Percentiles rank a stretch among this genome's conserved stretches.
phyloP scores from a whole-genome alignment of 2,329 filamentous ascomycete genomes.

The Calonectria pseudoreteaudii region DNA sequence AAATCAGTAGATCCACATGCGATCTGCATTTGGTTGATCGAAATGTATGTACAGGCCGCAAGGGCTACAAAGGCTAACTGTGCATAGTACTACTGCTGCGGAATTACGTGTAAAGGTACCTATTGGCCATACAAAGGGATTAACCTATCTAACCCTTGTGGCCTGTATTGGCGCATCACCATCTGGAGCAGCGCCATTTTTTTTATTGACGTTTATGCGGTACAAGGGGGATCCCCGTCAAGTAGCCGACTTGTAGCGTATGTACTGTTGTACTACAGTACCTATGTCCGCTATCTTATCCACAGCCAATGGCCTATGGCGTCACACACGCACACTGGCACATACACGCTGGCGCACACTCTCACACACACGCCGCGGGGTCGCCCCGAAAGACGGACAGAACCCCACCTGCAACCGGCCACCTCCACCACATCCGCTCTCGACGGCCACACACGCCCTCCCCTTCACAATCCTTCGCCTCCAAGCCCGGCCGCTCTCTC shows the following conservation, averaged over 20 bases:
- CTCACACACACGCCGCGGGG: not conserved
- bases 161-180: not conserved
- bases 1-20: not conserved
- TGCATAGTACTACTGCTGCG: no score
- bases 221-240: not conserved
- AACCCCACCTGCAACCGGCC: not conserved
- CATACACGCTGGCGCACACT: no score
- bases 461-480: not conserved
- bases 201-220: not conserved
- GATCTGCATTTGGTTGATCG: not conserved
- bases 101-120: no score
- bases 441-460: not conserved
- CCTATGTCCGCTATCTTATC: no score
- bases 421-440: conserved; percentile 1
- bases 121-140: no score
- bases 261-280: no score
- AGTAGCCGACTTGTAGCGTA: not conserved
- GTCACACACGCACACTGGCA: not conserved
- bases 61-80: no score
- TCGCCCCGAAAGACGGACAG: not conserved
- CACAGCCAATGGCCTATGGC: not conserved
- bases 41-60: no score
- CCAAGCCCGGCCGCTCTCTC: not conserved
- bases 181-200: not conserved
- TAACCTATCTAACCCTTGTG: no score